These are phyloP conservation scores for Cornus florida DNA, from an alignment of 148 eudicot genomes.

Conservation along the genomic window DNA sequence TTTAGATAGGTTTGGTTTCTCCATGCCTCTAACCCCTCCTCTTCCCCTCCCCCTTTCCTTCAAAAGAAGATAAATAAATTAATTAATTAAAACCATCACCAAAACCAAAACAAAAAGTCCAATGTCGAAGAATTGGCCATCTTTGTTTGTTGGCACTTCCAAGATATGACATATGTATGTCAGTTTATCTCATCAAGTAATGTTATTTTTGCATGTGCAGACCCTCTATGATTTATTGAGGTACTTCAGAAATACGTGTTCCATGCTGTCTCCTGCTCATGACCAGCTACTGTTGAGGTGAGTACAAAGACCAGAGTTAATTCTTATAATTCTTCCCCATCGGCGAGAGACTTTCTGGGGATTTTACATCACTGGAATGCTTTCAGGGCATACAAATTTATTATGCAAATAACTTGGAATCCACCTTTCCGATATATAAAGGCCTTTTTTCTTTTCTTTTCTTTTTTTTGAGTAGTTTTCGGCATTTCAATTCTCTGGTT, in stretches of 20 bases:
- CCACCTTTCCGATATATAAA: too few relatives aligned
- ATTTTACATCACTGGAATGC: neutral
- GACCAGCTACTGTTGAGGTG: constrained; percentile 81
- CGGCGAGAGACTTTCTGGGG: neutral
- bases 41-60: too few relatives aligned
- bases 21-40: too few relatives aligned
- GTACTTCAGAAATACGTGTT: constrained; percentile 50
- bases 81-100: too few relatives aligned
- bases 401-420: too few relatives aligned
- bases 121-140: too few relatives aligned
- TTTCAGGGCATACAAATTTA: neutral
- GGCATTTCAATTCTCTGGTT: too few relatives aligned
- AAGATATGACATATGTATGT: neutral
- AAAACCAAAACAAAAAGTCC: too few relatives aligned
- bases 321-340: neutral
- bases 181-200: neutral
- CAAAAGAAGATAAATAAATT: too few relatives aligned
- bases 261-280: constrained; percentile 51
- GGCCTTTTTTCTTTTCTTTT: too few relatives aligned
- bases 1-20: too few relatives aligned
- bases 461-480: too few relatives aligned
- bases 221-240: constrained; percentile 62
- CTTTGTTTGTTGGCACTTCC: neutral
- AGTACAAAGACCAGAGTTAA: constrained; percentile 26
- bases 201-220: constrained; percentile 36